Conservation (phyloP, 2,329 filamentous ascomycete genomes). For the Zarea fungicola region DNA sequence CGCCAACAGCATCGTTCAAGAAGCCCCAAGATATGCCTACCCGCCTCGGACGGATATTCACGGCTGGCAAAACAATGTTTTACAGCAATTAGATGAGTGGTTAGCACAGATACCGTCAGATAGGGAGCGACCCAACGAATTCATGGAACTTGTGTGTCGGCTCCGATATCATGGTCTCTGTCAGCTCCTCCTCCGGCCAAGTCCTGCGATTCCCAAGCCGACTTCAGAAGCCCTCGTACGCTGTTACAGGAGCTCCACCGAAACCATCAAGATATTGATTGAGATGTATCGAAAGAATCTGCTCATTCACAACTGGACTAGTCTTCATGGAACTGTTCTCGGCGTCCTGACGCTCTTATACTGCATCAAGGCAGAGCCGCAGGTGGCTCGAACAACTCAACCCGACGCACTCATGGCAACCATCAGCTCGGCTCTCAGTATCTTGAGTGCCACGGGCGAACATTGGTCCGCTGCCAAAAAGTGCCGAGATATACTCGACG, state of each 20-base stretch:
- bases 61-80: conserved; percentile 41
- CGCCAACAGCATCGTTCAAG: conserved; percentile 45
- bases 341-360: conserved; percentile 46
- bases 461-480: conserved; percentile 47
- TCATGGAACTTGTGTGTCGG: conserved; percentile 32
- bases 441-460: conserved; percentile 46
- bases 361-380: conserved; percentile 42
- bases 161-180: conserved; percentile 43
- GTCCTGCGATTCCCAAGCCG: conserved; percentile 46
- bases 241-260: conserved; percentile 39
- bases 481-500: conserved; percentile 39
- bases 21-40: conserved; percentile 42
- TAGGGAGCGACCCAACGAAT: conserved; percentile 13
- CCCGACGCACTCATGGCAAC: conserved; percentile 36
- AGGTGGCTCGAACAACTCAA: conserved; percentile 32
- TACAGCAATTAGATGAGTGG: conserved; percentile 37
- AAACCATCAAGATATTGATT: conserved; percentile 36
- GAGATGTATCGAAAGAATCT: conserved; percentile 39
- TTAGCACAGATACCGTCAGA: conserved; percentile 28
- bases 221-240: conserved; percentile 31
- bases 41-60: conserved; percentile 39
- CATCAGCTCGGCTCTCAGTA: conserved; percentile 37
- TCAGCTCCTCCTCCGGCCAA: conserved; percentile 46
- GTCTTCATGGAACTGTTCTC: conserved; percentile 44
- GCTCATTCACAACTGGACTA: conserved; percentile 43